These are phyloP conservation scores for Pyrenophora tritici-repentis DNA, from an alignment of 2,329 filamentous ascomycete species.

Conservation along the genomic window DNA sequence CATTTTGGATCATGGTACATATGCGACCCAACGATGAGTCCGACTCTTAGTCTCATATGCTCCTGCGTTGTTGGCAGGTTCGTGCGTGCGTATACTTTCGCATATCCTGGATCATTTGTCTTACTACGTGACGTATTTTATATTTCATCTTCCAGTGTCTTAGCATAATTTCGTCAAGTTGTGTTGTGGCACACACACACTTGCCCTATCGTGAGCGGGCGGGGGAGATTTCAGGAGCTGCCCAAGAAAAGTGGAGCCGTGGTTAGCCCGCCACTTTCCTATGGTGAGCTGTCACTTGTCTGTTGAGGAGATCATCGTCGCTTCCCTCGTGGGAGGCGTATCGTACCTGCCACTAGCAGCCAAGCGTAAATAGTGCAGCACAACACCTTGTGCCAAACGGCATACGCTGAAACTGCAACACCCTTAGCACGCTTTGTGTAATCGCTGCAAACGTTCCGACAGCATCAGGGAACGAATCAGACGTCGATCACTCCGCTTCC, in stretches of 20 bases:
- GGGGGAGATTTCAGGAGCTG: conserved; percentile 8
- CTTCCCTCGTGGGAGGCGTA: background rate
- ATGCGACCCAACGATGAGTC: too few species aligned
- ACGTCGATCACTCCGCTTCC: conserved; percentile 22
- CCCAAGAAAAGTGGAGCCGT: conserved; percentile 4
- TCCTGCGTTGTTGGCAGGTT: too few species aligned
- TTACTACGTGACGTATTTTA: too few species aligned
- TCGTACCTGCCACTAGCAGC: background rate
- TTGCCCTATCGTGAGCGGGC: background rate
- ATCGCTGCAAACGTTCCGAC: conserved; percentile 1
- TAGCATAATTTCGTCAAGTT: too few species aligned
- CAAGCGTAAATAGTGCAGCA: background rate
- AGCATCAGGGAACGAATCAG: conserved; percentile 23
- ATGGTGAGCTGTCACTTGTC: conserved; percentile 13
- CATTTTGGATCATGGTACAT: too few species aligned
- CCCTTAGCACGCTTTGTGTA: conserved; percentile 6
- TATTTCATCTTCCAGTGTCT: too few species aligned
- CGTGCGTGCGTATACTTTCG: too few species aligned
- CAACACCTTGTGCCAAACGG: background rate
- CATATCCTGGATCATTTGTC: too few species aligned
- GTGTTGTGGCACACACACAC: background rate
- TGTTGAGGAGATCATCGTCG: background rate
- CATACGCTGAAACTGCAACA: background rate
- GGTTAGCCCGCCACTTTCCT: background rate
- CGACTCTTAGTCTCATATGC: too few species aligned